Percentiles rank a stretch among this genome's conserved stretches.
These are phyloP conservation scores for Clathrospora elynae DNA, from an alignment of 2,329 filamentous ascomycete species.

Conservation along the genomic window DNA sequence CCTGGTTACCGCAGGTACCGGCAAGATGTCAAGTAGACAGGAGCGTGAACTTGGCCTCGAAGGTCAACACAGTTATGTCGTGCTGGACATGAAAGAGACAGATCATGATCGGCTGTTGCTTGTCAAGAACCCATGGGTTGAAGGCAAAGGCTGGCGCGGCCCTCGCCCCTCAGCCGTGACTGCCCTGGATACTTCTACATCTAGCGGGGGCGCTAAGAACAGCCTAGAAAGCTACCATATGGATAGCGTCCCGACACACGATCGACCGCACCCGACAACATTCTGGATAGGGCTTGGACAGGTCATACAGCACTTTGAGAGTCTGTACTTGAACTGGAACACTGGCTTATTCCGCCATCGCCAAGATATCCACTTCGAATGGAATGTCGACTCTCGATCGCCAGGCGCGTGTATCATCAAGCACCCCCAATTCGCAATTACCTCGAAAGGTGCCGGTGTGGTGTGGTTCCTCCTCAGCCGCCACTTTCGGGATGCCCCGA, in stretches of 20 bases:
- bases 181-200: conserved; percentile 23
- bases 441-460: conserved; percentile 60
- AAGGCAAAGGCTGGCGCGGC: conserved; percentile 75
- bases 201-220: conserved; percentile 19
- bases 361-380: conserved; percentile 88
- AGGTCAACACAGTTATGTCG: conserved; percentile 91
- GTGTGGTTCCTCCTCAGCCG: conserved; percentile 87
- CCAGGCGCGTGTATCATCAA: conserved; percentile 75
- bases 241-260: conserved; percentile 36
- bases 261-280: conserved; percentile 66
- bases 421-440: conserved; percentile 65
- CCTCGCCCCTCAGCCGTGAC: conserved; percentile 32
- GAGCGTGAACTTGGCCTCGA: conserved; percentile 82
- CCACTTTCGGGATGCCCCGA: conserved; percentile 71
- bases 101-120: conserved; percentile 70
- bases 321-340: conserved; percentile 97
- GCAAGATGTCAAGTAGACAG: conserved; percentile 75
- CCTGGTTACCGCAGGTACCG: conserved; percentile 87
- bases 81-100: conserved; percentile 75
- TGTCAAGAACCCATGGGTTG: conserved; percentile 95
- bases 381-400: conserved; percentile 65
- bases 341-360: conserved; percentile 78
- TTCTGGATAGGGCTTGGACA: conserved; percentile 94
- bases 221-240: conserved; percentile 30
- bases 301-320: conserved; percentile 89